These are phyloP conservation scores for Solanum ahanhuiri DNA, from an alignment of 257 asterid species.

Conservation along the genomic window DNA sequence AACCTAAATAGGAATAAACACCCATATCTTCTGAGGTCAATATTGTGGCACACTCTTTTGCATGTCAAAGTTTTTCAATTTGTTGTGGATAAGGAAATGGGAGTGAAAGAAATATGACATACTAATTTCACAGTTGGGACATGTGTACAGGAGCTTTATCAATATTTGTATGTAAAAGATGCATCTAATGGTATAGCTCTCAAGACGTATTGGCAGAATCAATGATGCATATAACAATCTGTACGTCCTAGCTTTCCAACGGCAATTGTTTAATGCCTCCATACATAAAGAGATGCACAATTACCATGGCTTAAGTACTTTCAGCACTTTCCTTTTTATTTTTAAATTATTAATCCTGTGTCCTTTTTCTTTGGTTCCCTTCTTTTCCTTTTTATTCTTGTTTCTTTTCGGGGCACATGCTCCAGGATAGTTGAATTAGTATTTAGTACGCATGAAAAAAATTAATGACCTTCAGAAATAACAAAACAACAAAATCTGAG, in stretches of 20 bases:
- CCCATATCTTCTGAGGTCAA: not conserved
- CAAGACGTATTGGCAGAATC: not conserved
- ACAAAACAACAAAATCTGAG: not conserved
- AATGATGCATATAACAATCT: not conserved
- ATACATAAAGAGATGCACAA: not conserved
- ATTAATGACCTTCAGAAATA: not conserved
- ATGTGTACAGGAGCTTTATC: not conserved
- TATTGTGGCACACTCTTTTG: not conserved
- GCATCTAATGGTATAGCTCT: not conserved
- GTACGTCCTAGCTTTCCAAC: not conserved
- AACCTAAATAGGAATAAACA: not conserved
- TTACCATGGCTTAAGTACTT: not conserved
- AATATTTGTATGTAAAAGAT: not conserved
- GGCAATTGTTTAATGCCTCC: not conserved
- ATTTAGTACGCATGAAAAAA: not conserved
- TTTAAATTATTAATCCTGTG: not conserved
- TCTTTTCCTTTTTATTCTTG: not conserved
- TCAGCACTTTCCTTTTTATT: not conserved
- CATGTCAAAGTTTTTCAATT: not conserved
- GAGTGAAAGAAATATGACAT: not conserved
- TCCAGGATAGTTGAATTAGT: not conserved
- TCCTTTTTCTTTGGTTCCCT: not conserved
- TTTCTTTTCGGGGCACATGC: not conserved
- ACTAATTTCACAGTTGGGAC: not conserved
- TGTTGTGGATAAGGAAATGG: not conserved